phyloP scores from a whole-genome alignment of 2,329 filamentous ascomycete genomes.

The Incumbomyces delicatus region DNA sequence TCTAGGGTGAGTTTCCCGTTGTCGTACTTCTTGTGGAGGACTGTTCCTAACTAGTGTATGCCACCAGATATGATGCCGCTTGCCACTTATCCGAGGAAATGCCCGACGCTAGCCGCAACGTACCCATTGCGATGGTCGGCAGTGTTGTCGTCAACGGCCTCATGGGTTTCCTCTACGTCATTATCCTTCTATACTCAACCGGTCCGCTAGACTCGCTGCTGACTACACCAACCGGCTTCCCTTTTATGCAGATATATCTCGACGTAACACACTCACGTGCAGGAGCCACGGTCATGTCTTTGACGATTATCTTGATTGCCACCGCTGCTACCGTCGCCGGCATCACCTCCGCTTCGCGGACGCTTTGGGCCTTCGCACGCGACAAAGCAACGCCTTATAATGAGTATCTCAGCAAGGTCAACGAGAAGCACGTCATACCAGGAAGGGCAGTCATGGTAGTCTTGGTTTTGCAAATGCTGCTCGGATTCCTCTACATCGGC shows the following conservation, averaged over 20 bases:
- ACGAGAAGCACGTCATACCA: conserved; percentile 20
- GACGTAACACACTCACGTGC: conserved; percentile 34
- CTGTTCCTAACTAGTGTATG: too few species aligned
- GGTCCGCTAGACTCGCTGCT: conserved; percentile 32
- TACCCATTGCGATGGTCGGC: conserved; percentile 41
- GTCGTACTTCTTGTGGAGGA: too few species aligned
- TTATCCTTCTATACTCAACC: conserved; percentile 37
- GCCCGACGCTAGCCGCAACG: conserved; percentile 36
- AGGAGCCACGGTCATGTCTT: conserved; percentile 36
- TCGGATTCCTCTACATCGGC: conserved; percentile 21
- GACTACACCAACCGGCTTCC: conserved; percentile 34
- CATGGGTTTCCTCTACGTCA: conserved; percentile 37
- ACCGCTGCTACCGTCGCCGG: conserved; percentile 24
- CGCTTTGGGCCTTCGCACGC: conserved; percentile 35
- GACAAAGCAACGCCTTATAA: conserved; percentile 32
- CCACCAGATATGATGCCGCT: conserved; percentile 9
- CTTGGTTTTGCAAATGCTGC: conserved; percentile 12
- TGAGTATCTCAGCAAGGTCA: conserved; percentile 10
- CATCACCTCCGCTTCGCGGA: conserved; percentile 27
- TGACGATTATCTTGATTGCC: background rate
- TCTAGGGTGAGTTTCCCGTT: conserved; percentile 7
- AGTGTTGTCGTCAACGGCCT: conserved; percentile 39
- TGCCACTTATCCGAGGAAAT: conserved; percentile 37
- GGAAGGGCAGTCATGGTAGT: conserved; percentile 21
- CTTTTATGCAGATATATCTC: conserved; percentile 43